Percentiles rank a stretch among this genome's conserved stretches.
Conservation (phyloP, 148 eudicot species). For the Mesembryanthemum crystallinum region DNA sequence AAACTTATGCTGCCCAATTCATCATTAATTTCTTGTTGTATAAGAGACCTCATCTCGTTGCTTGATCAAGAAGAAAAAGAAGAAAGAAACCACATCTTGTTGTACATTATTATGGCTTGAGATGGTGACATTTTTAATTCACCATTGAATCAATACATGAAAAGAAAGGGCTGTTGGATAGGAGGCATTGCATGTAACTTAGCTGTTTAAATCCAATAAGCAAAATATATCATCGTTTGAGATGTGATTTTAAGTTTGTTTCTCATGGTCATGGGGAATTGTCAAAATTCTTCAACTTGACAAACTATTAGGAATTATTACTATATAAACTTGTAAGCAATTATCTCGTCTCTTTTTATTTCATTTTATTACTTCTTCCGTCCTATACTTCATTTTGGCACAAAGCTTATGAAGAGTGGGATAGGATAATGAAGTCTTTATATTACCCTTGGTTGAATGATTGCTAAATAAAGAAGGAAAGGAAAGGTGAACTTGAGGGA, state of each 20-base stretch:
- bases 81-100: background rate
- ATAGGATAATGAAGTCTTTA: too few relatives aligned
- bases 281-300: too few relatives aligned
- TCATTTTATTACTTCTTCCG: too few relatives aligned
- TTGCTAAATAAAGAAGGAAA: too few relatives aligned
- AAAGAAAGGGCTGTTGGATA: background rate
- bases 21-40: slow-evolving; percentile 4
- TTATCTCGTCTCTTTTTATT: too few relatives aligned
- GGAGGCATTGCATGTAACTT: background rate
- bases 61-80: too few relatives aligned
- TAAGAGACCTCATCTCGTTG: background rate
- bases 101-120: background rate
- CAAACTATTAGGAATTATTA: too few relatives aligned
- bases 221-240: background rate
- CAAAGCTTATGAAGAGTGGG: too few relatives aligned
- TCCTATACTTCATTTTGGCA: too few relatives aligned
- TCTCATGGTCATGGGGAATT: background rate
- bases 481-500: too few relatives aligned
- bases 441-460: too few relatives aligned
- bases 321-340: too few relatives aligned
- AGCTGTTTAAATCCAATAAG: background rate
- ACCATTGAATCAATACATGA: background rate
- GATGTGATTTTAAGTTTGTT: background rate
- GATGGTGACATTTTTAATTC: slow-evolving; percentile 13
- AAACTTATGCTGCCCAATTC: background rate